These are phyloP conservation scores for Colletotrichum liriopes DNA, from an alignment of 2,329 filamentous ascomycete species.

Conservation along the genomic window DNA sequence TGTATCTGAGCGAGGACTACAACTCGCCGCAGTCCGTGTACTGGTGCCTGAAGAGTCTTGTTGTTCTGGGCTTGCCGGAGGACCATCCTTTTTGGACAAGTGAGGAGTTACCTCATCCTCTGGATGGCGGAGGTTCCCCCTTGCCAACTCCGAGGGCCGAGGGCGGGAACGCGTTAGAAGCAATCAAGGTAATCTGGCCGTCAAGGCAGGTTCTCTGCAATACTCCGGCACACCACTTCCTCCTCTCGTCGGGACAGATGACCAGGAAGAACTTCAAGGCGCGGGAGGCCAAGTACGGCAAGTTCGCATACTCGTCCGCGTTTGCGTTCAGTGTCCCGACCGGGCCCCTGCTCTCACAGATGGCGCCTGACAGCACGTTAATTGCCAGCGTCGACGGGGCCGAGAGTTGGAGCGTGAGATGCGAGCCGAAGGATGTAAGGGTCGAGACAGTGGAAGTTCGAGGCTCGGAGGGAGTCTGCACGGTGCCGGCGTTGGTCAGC, in stretches of 20 bases:
- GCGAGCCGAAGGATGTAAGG: slow-evolving; percentile 36
- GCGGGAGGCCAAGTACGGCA: slow-evolving; percentile 56
- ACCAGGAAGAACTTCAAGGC: slow-evolving; percentile 49
- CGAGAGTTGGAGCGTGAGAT: slow-evolving; percentile 37
- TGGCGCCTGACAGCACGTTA: slow-evolving; percentile 44
- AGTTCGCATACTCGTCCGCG: slow-evolving; percentile 58
- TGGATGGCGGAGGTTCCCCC: background rate
- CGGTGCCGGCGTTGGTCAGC: slow-evolving; percentile 28
- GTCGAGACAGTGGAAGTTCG: background rate
- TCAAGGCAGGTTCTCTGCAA: slow-evolving; percentile 60
- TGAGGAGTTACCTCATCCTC: slow-evolving; percentile 55
- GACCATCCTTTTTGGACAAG: slow-evolving; percentile 58
- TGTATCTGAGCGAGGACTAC: slow-evolving; percentile 66
- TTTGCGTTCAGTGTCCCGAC: slow-evolving; percentile 55
- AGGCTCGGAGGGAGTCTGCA: background rate
- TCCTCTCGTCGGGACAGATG: slow-evolving; percentile 50
- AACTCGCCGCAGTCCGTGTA: slow-evolving; percentile 65
- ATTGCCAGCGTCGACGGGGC: slow-evolving; percentile 41
- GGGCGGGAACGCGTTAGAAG: background rate
- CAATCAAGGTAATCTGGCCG: slow-evolving; percentile 21
- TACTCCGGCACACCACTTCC: slow-evolving; percentile 52
- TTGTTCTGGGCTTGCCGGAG: slow-evolving; percentile 52
- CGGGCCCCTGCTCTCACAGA: slow-evolving; percentile 48
- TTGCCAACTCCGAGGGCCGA: background rate
- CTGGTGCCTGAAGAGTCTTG: slow-evolving; percentile 63